Evolutionary conservation across 352 stramenopile genomes (phyloP), one percentile per base, ranked within the genome.

Genomic region (Globisporangium iwayamae): DNA sequence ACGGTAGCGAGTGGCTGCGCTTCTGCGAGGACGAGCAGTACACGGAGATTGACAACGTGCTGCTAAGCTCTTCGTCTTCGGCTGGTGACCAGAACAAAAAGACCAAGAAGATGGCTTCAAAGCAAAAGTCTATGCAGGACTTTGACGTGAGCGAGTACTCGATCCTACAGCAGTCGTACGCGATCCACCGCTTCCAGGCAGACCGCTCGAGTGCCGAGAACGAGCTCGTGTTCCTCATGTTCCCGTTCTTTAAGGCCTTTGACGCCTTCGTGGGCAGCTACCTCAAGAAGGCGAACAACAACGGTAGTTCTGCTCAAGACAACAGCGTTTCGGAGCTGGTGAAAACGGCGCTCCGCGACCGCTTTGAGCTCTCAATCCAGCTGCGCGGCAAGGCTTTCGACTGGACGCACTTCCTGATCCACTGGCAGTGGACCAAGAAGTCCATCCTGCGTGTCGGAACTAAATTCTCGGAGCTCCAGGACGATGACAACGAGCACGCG

Each of bases 111-210:
- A 73, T 71, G 22, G n/a, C 32, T 2, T 68, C 50, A 13, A 71
- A 72, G 62, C 34, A 52, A 28, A 57, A 62, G 51, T 58, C 56
- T 14, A 8, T 56, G 1, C 65, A 72, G 22, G 72, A 84, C 20
- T 69, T 65, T 54, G 78, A 76, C 52, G 30, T 87, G 30, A 77
- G 66, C 0, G 68, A 60, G 2, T 73, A 87, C 14, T 93, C 83
- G 20, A 70, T 94, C 8, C 69, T 96, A 28, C 84, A 96, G 56
- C 85, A 93, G 60, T 96, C 87, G 47, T 96, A 94, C 62, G 83
- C 85, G 9, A 80, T 93, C 32, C 83, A 93, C 62, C 69, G 79
- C 60, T 83, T 92, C 67, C 82, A 91, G 51, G 73, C 78, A 2
- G 87, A 96, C 41, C 75, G 83, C 16, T 85, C 82, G 18, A 81